Evolutionary conservation across 805 yeast species (phyloP).

Genomic region (Candida silvicultrix): DNA sequence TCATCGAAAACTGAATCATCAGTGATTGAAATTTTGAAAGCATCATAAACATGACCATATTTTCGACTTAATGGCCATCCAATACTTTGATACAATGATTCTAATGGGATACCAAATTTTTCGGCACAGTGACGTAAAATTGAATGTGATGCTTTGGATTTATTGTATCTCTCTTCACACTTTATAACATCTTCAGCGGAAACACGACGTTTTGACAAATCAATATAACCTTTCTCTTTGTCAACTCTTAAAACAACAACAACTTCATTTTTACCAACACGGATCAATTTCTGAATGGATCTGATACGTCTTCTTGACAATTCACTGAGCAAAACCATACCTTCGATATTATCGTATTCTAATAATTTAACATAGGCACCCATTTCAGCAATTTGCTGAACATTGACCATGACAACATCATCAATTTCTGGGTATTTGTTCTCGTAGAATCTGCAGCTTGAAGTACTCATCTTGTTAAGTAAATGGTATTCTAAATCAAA

Average conservation of each 20-base stretch:
- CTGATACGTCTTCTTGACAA: slow-evolving; percentile 98
- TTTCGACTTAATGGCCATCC: slow-evolving; percentile 98
- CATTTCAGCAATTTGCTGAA: slow-evolving; percentile 98
- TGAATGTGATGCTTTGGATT: slow-evolving; percentile 97
- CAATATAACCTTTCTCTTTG: slow-evolving; percentile 97
- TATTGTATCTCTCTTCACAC: slow-evolving; percentile 96
- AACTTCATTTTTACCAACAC: slow-evolving; percentile 98
- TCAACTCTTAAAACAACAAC: slow-evolving; percentile 97
- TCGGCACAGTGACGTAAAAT: slow-evolving; percentile 98
- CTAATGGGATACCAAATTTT: slow-evolving; percentile 84
- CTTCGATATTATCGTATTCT: slow-evolving; percentile 97
- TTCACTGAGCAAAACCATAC: slow-evolving; percentile 95
- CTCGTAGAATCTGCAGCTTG: slow-evolving; percentile 94
- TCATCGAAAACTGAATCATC: slow-evolving; percentile 82
- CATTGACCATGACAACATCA: slow-evolving; percentile 98
- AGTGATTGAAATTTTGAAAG: slow-evolving; percentile 92
- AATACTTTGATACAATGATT: slow-evolving; percentile 75
- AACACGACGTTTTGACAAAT: slow-evolving; percentile 94
- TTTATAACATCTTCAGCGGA: slow-evolving; percentile 95
- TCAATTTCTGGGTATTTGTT: slow-evolving; percentile 98
- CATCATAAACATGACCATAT: slow-evolving; percentile 96
- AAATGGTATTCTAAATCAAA: background rate
- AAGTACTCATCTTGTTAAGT: slow-evolving; percentile 55
- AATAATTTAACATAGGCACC: slow-evolving; percentile 96
- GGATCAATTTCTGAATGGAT: slow-evolving; percentile 92